Conservation (phyloP, 2,329 filamentous ascomycete genomes). For the Neurospora sp. region DNA sequence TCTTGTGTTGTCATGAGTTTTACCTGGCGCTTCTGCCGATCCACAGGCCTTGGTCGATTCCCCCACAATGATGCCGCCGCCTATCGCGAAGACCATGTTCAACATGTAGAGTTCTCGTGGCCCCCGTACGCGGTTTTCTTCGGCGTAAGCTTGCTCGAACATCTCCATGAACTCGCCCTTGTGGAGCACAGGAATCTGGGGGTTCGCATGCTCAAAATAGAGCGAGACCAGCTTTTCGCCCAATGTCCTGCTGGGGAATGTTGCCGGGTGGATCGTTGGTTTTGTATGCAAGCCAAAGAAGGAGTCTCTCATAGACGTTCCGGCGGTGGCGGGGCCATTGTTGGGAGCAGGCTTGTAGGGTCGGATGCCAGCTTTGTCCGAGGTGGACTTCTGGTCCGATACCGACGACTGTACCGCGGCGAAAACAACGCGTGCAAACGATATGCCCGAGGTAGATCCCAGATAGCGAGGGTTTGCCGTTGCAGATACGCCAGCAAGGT, state of each 20-base stretch:
- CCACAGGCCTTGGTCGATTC: constrained; percentile 36
- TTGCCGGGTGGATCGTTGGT: constrained; percentile 74
- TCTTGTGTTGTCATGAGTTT: constrained; percentile 19
- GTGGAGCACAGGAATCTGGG: constrained; percentile 88
- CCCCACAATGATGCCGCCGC: constrained; percentile 81
- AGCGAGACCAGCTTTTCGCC: constrained; percentile 64
- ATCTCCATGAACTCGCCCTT: constrained; percentile 81
- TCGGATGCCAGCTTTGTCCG: constrained; percentile 53
- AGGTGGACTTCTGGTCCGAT: constrained; percentile 53
- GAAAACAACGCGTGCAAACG: constrained; percentile 88
- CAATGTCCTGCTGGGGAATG: constrained; percentile 70
- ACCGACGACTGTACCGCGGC: constrained; percentile 75
- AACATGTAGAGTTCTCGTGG: constrained; percentile 83
- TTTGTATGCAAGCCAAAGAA: constrained; percentile 95
- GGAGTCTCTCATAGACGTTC: constrained; percentile 83
- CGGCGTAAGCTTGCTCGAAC: constrained; percentile 71
- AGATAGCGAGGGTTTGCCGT: constrained; percentile 71
- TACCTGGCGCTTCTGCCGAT: constrained; percentile 13
- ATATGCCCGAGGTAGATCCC: constrained; percentile 81
- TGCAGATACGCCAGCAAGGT: constrained; percentile 26
- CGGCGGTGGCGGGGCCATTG: constrained; percentile 42
- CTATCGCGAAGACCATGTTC: constrained; percentile 96
- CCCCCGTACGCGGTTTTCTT: constrained; percentile 55
- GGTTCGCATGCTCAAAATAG: constrained; percentile 94
- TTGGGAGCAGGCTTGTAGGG: constrained; percentile 45